Evolutionary conservation across 345 rosid genomes (phyloP).

Genomic region (Melaleuca quinquenervia): DNA sequence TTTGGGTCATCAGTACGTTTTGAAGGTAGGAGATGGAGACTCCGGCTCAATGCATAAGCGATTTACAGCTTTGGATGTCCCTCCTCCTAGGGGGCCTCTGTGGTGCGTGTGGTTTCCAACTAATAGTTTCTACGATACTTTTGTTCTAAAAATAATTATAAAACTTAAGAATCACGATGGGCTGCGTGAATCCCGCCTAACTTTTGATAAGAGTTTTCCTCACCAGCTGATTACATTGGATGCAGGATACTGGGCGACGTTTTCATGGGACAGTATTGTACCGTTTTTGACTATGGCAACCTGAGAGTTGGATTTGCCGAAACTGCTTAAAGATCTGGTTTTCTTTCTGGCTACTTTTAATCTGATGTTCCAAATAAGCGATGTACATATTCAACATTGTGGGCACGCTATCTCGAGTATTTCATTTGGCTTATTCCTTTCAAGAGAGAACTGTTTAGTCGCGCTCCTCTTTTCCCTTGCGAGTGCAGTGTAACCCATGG

Average conservation of each 20-base stretch:
- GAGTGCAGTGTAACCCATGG: neutral
- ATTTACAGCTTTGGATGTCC: slow-evolving; percentile 54
- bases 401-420: too few relatives aligned
- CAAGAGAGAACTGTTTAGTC: neutral
- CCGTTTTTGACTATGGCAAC: slow-evolving; percentile 78
- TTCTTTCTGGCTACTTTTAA: neutral
- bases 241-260: slow-evolving; percentile 79
- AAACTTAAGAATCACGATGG: neutral
- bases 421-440: neutral
- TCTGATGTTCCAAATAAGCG: neutral
- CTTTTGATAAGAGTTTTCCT: neutral
- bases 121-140: neutral
- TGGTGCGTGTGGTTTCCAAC: slow-evolving; percentile 17
- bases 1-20: slow-evolving; percentile 24
- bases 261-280: slow-evolving; percentile 76
- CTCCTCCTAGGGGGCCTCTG: slow-evolving; percentile 77
- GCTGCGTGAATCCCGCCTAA: neutral
- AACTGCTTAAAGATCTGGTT: slow-evolving; percentile 29
- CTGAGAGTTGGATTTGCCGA: slow-evolving; percentile 76
- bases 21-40: slow-evolving; percentile 57
- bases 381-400: neutral
- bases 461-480: neutral
- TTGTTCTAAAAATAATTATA: too few relatives aligned
- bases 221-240: neutral
- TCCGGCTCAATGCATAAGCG: slow-evolving; percentile 58